Conservation (phyloP, 768 basidiomycete species). For the Lentinula edodes region DNA sequence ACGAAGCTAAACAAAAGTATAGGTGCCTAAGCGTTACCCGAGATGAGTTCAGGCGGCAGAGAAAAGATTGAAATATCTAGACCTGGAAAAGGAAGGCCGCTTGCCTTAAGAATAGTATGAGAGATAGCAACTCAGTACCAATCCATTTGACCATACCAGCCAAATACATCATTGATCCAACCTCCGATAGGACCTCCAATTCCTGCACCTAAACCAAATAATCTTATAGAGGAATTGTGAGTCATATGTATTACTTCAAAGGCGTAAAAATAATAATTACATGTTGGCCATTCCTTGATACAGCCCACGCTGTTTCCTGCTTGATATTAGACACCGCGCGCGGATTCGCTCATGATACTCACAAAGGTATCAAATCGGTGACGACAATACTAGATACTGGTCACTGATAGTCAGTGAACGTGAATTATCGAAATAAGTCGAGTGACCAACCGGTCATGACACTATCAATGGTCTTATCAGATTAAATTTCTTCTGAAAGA, state of each 20-base stretch:
- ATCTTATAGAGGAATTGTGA: constrained; percentile 31
- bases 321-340: not conserved
- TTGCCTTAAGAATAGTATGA: constrained; percentile 45
- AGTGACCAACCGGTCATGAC: constrained; percentile 70
- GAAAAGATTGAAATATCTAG: constrained; percentile 1
- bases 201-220: constrained; percentile 81
- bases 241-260: not conserved
- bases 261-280: constrained; percentile 34
- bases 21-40: constrained; percentile 52
- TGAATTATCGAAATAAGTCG: constrained; percentile 9
- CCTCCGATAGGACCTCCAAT: constrained; percentile 79
- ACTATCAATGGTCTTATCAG: constrained; percentile 33
- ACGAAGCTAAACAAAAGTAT: constrained; percentile 65
- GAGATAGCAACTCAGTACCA: not conserved
- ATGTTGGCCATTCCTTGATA: constrained; percentile 92
- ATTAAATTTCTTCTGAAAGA: constrained; percentile 11
- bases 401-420: constrained; percentile 18
- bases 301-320: constrained; percentile 77
- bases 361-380: constrained; percentile 88
- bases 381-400: constrained; percentile 79
- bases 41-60: constrained; percentile 1
- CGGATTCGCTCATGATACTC: constrained; percentile 22
- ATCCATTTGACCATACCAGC: constrained; percentile 49
- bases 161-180: constrained; percentile 80
- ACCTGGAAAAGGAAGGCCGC: constrained; percentile 86